Base-by-base conservation (phyloP, 139 green algal species). In the Pseudopediastrum boryanum region DNA sequence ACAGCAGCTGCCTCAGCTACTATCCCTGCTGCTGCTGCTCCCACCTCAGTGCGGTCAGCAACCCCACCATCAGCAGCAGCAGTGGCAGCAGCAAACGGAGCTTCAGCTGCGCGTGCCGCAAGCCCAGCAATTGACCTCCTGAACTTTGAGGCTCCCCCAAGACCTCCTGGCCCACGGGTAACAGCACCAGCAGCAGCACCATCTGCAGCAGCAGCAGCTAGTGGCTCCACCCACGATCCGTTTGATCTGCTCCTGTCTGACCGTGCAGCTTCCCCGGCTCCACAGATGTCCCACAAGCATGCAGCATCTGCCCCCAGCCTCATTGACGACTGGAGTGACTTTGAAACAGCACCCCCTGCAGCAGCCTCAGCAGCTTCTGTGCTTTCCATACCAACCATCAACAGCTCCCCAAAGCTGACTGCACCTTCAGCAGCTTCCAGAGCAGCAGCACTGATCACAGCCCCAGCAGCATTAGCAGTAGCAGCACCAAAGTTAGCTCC, bases 311-410 rank as follows among this genome's bases (percentile, higher is more conserved):
- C 50, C 50, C 50, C 50, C 50, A 19, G 50, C 50, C 19, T 21
- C 50, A 59, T 65, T 54, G 61, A 80, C 51, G 76, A 82, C 51
- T 82, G 76, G 76, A 25, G 27, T 21, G 76, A 82, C 51, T 82
- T 82, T 42, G 38, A 31, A 5, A 59, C 62, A 23, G 76, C 76
- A 27, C 41, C 65, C 9, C 10, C 64, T 21, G 54, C 61, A 48
- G 16, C 56, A 66, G n/a, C 33, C 44, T 31, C 67, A 64, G 2
- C 43, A 25, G 67, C 38, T 23, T 39, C 16, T 7, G 21, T 7
- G 43, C 6, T 4, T 9, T 39, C 56, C 35, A n/a, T 19, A 65
- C 25, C 56, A 65, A n/a, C 56, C n/a, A n/a, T n/a, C n/a, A n/a
- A n/a, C n/a, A n/a, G n/a, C n/a, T 10, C 59, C n/a, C n/a, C n/a